phyloP scores from a whole-genome alignment of 192 early-diverging fungal species.

The Podila clonocystis region DNA sequence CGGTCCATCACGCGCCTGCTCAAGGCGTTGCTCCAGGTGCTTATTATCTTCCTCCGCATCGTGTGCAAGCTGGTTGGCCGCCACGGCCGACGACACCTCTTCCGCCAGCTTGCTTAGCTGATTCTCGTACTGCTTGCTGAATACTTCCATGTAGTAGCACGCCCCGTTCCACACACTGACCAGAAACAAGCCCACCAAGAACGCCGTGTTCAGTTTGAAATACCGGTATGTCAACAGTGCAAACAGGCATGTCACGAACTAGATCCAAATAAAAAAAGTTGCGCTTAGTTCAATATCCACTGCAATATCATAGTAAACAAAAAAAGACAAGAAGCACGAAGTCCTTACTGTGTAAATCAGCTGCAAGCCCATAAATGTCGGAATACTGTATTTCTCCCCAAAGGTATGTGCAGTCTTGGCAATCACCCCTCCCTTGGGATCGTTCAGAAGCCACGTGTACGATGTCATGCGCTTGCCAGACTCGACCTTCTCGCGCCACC shows the following conservation, averaged over 20 bases:
- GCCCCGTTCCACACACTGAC: constrained; percentile 75
- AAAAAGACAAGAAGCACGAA: neutral
- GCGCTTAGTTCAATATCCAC: neutral
- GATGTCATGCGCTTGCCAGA: constrained; percentile 61
- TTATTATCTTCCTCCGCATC: neutral
- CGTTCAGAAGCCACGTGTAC: constrained; percentile 70
- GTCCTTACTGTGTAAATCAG: constrained; percentile 57
- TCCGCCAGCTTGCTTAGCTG: constrained; percentile 36
- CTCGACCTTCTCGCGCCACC: constrained; percentile 34
- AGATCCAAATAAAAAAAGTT: neutral
- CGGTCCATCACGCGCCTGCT: neutral
- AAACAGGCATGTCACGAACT: constrained; percentile 53
- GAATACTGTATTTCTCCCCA: constrained; percentile 60
- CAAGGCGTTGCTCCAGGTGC: neutral
- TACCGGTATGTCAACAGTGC: constrained; percentile 60
- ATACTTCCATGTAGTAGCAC: constrained; percentile 77
- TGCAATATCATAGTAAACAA: neutral
- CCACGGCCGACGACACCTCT: constrained; percentile 30
- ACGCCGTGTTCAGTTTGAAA: constrained; percentile 64
- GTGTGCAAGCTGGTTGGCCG: constrained; percentile 29
- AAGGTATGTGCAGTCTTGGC: constrained; percentile 56
- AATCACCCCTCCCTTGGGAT: constrained; percentile 51
- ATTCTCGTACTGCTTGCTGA: constrained; percentile 63
- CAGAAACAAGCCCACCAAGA: constrained; percentile 61
- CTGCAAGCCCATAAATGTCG: constrained; percentile 71